A percentile compares a stretch with the other conserved stretches of the same genome.
Conservation (phyloP, 1,139 yeast genomes). For the Candida labiduridarum region DNA sequence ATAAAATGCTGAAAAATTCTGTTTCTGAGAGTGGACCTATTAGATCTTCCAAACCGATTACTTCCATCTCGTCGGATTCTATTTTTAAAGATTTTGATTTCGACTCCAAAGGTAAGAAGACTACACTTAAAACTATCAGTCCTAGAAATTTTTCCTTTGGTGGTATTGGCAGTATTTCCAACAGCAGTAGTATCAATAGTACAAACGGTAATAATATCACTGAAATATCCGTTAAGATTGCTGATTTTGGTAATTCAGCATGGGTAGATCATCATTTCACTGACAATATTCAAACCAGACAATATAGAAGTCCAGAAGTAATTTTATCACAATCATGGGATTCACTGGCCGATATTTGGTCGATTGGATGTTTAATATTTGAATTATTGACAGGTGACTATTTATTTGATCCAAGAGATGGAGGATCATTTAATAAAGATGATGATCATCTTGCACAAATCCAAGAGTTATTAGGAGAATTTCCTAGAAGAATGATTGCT, state of each 20-base stretch:
- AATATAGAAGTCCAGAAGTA: slow-evolving; percentile 83
- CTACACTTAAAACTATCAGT: slow-evolving; percentile 12
- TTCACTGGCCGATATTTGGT: slow-evolving; percentile 82
- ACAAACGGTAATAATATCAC: neutral
- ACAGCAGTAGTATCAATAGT: neutral
- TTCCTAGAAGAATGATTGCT: slow-evolving; percentile 51
- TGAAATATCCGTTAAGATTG: slow-evolving; percentile 52
- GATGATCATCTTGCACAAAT: slow-evolving; percentile 89
- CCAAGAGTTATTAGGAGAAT: slow-evolving; percentile 62
- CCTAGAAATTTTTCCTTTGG: slow-evolving; percentile 11
- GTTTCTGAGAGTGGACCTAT: slow-evolving; percentile 23
- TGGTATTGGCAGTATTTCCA: neutral
- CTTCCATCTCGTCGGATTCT: slow-evolving; percentile 23
- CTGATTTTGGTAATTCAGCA: slow-evolving; percentile 88
- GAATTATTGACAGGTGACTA: slow-evolving; percentile 86
- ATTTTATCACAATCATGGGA: slow-evolving; percentile 74
- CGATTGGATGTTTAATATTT: slow-evolving; percentile 77
- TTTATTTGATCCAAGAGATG: slow-evolving; percentile 77
- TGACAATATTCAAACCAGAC: slow-evolving; percentile 84
- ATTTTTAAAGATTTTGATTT: slow-evolving; percentile 22
- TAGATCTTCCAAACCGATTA: slow-evolving; percentile 33
- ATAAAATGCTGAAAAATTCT: slow-evolving; percentile 29
- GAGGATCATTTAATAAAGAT: slow-evolving; percentile 63
- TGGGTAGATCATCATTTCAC: slow-evolving; percentile 74
- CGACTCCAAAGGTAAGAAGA: slow-evolving; percentile 9